phyloP scores from a whole-genome alignment of 257 asterid species.

The Capsicum baccatum region DNA sequence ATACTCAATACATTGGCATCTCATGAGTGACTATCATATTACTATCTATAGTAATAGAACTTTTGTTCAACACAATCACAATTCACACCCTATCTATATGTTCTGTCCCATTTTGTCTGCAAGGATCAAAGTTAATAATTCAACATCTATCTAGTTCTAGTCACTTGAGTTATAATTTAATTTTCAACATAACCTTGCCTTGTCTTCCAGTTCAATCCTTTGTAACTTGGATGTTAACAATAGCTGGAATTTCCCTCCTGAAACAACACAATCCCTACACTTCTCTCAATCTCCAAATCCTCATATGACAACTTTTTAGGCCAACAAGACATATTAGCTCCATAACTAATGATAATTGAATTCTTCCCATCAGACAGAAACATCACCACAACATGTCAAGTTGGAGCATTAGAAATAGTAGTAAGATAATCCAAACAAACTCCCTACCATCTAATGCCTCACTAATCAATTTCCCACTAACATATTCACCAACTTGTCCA shows the following conservation, averaged over 20 bases:
- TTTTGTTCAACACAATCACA: too few species aligned
- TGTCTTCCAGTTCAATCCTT: slow-evolving; percentile 45
- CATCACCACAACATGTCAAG: slow-evolving; percentile 98
- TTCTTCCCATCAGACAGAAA: slow-evolving; percentile 84
- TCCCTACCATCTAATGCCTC: slow-evolving; percentile 75
- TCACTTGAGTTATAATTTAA: too few species aligned
- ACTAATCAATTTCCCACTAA: slow-evolving; percentile 75
- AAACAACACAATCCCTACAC: slow-evolving; percentile 89
- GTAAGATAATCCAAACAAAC: slow-evolving; percentile 60
- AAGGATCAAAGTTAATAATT: too few species aligned
- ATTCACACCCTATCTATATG: too few species aligned
- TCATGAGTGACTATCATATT: not conserved
- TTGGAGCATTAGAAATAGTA: slow-evolving; percentile 63
- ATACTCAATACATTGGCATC: not conserved
- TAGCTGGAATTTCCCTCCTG: slow-evolving; percentile 97
- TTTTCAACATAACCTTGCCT: too few species aligned
- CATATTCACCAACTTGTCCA: slow-evolving; percentile 90
- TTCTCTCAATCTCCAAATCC: slow-evolving; percentile 65
- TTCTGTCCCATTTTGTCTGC: too few species aligned
- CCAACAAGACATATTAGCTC: slow-evolving; percentile 90
- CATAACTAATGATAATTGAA: slow-evolving; percentile 88
- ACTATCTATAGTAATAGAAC: too few species aligned
- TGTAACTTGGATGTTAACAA: slow-evolving; percentile 81
- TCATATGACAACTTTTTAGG: slow-evolving; percentile 60
- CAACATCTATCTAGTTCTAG: too few species aligned